Evolutionary conservation across 352 stramenopile species (phyloP), one percentile per base, ranked within the genome.

Genomic region (Globisporangium solare): DNA sequence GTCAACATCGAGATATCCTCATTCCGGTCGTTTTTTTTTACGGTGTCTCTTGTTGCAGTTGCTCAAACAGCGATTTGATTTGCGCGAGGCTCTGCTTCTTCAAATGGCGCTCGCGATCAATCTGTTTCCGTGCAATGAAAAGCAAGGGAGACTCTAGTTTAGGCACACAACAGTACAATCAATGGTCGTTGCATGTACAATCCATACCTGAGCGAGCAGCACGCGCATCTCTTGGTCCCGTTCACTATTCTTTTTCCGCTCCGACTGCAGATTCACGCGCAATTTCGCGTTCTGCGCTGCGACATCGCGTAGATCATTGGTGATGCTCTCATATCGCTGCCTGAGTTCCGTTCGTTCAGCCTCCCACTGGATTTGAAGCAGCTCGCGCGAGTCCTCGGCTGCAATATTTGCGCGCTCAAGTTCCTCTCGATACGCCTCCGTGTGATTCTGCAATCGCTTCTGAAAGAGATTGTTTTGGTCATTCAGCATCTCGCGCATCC

Each of bases 61-160:
- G 75, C 31, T 89, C 79, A 49, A 91, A 91, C 14, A 91, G 64
- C 39, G 76, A 81, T 61, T 88, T 86, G 67, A 90, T 88, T 32
- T 90, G 77, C 21, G 70, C 68, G n/a, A 88, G 56, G 31, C 76
- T 83, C 22, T 88, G 63, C 46, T 88, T 83, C 66, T 90, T 88
- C 3, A 76, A 41, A 52, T 88, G 74, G 2, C 80, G 74, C 47
- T 90, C 80, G 17, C 68, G 77, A 56, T 90, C 78, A 56, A 90
- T 79, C 70, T 88, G 60, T 14, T 12, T 17, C 27, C 10, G 2
- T 7, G 14, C n/a, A 10, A 51, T 18, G 46, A 13, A 13, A 13
- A 35, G 18, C 20, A 21, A 55, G 24, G 39, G 35, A 8, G 10
- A 27, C 24, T 24, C 32, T 48, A 43, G 39, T 18, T 43, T n/a